Percentiles rank a stretch among this genome's conserved stretches.
phyloP scores from a whole-genome alignment of 2,329 filamentous ascomycete genomes.

The Monascus ruber region DNA sequence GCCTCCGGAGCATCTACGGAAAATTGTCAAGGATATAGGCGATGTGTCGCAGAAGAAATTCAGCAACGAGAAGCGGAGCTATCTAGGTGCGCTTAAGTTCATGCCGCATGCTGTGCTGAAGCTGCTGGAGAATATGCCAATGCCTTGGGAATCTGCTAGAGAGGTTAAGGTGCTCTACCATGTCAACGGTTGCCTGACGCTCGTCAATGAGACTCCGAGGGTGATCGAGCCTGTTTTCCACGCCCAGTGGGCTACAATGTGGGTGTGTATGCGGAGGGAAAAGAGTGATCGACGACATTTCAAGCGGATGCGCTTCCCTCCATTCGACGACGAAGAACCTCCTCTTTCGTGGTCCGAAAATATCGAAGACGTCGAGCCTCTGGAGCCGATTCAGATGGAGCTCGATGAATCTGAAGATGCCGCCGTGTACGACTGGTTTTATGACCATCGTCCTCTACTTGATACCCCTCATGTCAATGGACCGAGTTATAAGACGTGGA shows the following conservation, averaged over 20 bases:
- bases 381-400: conserved; percentile 98
- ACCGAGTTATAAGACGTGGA: conserved; percentile 94
- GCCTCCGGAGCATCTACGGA: conserved; percentile 94
- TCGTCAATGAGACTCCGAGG: conserved; percentile 92
- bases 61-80: conserved; percentile 95
- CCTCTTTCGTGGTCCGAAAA: conserved; percentile 98
- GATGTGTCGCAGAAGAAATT: conserved; percentile 99
- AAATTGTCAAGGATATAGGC: conserved; percentile 96
- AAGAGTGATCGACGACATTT: conserved; percentile 94
- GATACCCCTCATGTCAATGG: conserved; percentile 94
- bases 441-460: conserved; percentile 80
- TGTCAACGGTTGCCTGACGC: conserved; percentile 89
- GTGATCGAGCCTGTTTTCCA: conserved; percentile 98
- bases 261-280: conserved; percentile 94
- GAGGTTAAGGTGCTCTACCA: conserved; percentile 98
- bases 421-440: conserved; percentile 92
- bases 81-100: conserved; percentile 93
- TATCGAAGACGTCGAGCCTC: conserved; percentile 92
- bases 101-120: conserved; percentile 99
- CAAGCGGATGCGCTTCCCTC: conserved; percentile 97
- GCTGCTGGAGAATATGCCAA: conserved; percentile 97
- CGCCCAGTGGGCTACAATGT: conserved; percentile 99
- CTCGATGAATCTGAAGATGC: conserved; percentile 87
- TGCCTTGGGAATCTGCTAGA: conserved; percentile 95
- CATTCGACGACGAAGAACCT: conserved; percentile 96